These are phyloP conservation scores for Saussurea involucrata DNA, from an alignment of 129 eudicot species.

Conservation along the genomic window DNA sequence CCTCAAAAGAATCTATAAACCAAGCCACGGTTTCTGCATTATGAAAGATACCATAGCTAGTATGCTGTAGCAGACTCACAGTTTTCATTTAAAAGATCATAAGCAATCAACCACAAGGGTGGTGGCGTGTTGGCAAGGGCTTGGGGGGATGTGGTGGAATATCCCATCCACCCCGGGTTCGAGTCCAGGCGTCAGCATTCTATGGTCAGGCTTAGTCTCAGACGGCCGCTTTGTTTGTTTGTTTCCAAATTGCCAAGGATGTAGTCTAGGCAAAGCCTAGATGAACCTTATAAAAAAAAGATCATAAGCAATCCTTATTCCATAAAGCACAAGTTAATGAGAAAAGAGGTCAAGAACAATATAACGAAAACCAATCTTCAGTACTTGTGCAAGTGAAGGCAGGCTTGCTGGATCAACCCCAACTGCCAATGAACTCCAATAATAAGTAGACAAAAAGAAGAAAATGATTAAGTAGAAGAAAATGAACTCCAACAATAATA, in stretches of 20 bases:
- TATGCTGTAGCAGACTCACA: background rate
- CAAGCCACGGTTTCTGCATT: slow-evolving; percentile 95
- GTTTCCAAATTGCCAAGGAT: too few relatives aligned
- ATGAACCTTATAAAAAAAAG: too few relatives aligned
- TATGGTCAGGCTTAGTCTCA: too few relatives aligned
- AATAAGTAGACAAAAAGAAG: slow-evolving; percentile 1
- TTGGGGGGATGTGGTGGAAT: too few relatives aligned
- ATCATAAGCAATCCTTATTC: too few relatives aligned
- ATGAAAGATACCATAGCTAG: background rate
- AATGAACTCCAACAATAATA: background rate
- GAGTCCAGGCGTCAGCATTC: too few relatives aligned
- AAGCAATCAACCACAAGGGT: too few relatives aligned
- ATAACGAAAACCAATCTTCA: slow-evolving; percentile 57
- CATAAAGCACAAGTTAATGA: background rate
- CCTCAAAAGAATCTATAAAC: slow-evolving; percentile 95
- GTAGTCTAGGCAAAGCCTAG: too few relatives aligned
- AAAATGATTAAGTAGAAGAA: background rate
- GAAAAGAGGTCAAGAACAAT: background rate
- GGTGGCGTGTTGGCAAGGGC: too few relatives aligned
- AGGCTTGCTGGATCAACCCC: slow-evolving; percentile 99
- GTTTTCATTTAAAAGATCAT: background rate
- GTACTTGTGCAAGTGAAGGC: slow-evolving; percentile 96
- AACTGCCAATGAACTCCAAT: slow-evolving; percentile 60
- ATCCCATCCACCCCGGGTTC: too few relatives aligned
- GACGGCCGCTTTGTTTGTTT: too few relatives aligned